phyloP scores from a whole-genome alignment of 148 eudicot species.

The Euryodendron excelsum region DNA sequence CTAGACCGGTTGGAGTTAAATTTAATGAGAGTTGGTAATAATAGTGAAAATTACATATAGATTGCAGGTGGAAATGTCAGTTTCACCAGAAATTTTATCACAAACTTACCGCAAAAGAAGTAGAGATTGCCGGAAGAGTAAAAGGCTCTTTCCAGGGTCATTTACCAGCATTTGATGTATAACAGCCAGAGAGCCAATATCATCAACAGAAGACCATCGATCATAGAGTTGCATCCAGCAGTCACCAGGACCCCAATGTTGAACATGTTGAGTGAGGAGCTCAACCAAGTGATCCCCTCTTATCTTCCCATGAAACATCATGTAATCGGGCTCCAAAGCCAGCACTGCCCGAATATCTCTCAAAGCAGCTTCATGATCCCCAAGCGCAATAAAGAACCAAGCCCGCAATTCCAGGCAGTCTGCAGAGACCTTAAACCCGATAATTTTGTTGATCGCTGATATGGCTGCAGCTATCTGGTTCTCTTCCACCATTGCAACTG shows the following conservation, averaged over 20 bases:
- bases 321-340: slow-evolving; percentile 66
- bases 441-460: slow-evolving; percentile 61
- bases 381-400: slow-evolving; percentile 60
- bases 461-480: slow-evolving; percentile 50
- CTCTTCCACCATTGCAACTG: slow-evolving; percentile 54
- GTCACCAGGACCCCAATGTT: slow-evolving; percentile 71
- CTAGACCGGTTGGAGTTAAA: neutral
- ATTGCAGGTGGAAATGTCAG: neutral
- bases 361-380: slow-evolving; percentile 78
- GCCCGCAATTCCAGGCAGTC: slow-evolving; percentile 84
- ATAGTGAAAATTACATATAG: neutral
- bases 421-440: slow-evolving; percentile 72
- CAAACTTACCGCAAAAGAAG: slow-evolving; percentile 66
- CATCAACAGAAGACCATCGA: slow-evolving; percentile 88
- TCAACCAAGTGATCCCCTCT: slow-evolving; percentile 63
- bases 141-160: slow-evolving; percentile 80
- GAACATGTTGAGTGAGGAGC: slow-evolving; percentile 46
- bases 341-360: slow-evolving; percentile 69
- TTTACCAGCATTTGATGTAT: slow-evolving; percentile 74
- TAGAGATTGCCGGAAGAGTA: slow-evolving; percentile 75
- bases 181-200: slow-evolving; percentile 85
- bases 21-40: neutral
- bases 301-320: slow-evolving; percentile 69
- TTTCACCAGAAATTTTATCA: neutral
- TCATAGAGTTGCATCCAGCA: slow-evolving; percentile 89